Evolutionary conservation across 2,329 filamentous ascomycete genomes (phyloP), one percentile per base, ranked within the genome.

Genomic region (Neofusicoccum cordaticola): DNA sequence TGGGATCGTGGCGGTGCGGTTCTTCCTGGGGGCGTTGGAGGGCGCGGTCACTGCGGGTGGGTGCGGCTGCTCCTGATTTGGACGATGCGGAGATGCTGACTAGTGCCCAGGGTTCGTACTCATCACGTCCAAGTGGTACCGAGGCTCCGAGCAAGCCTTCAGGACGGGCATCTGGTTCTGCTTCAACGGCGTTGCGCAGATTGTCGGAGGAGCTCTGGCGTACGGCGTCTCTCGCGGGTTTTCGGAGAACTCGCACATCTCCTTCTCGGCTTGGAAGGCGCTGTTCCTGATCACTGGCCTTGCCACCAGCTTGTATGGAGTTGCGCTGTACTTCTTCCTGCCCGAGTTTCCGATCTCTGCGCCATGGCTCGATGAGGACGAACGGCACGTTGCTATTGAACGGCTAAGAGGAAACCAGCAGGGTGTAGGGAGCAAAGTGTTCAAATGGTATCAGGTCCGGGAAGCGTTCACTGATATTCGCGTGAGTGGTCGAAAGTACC

Each of bases 1-100:
- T 9, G 66, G 65, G 1, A 58, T 71, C 4, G 27, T 89, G 17
- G 76, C 80, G 0, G 84, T 89, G 2, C 83, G 89, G 5, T 89
- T 86, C 0, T 75, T 91, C 6, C 81, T 91, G 4, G 89, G 89
- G 56, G 83, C 89, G 57, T 90, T 90, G 69, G 89, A 91, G 73
- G 84, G 88, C 0, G 85, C 85, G 48, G 77, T 81, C 35, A 70
- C 77, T 85, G 31, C 63, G 11, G 19, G 52, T 44, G 3, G 19
- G 52, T 57, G 27, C 27, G 6, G 7, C 27, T 31, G 1, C 5
- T 31, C 27, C 27, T 31, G 5, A 1, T 2, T 31, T 7, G 0
- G 27, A 31, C 27, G 27, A 31, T 31, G 6, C 27, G 27, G 4
- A 1, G 6, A 31, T 31, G 27, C 27, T 31, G 5, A 31, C 27